A percentile compares a stretch with the other conserved stretches of the same genome.
Evolutionary conservation across 2,329 filamentous ascomycete genomes (phyloP).

Genomic region (Rutstroemia sydowiana): DNA sequence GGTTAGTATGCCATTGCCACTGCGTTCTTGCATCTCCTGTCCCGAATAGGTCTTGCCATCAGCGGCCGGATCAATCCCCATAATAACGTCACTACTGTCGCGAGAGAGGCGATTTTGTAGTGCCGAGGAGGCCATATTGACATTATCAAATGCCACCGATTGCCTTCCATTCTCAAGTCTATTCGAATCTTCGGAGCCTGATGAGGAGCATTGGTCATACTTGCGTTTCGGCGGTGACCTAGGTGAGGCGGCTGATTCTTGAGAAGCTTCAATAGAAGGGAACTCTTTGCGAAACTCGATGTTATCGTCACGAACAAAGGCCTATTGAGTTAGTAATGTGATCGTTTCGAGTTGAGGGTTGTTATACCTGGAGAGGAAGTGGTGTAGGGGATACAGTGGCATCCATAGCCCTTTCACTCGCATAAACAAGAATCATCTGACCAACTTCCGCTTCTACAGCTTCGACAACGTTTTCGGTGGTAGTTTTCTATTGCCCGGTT

Average conservation of each 20-base stretch:
- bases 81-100: slow-evolving; percentile 5
- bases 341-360: not conserved
- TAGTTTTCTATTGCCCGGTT: slow-evolving; percentile 37
- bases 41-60: not conserved
- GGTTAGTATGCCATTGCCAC: slow-evolving; percentile 19
- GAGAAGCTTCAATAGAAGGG: slow-evolving; percentile 7
- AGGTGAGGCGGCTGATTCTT: slow-evolving; percentile 2
- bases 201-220: slow-evolving; percentile 17
- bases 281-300: slow-evolving; percentile 45
- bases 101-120: not conserved
- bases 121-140: not conserved
- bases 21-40: slow-evolving; percentile 28
- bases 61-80: slow-evolving; percentile 22
- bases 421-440: slow-evolving; percentile 44
- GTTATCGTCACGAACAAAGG: slow-evolving; percentile 46
- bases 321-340: slow-evolving; percentile 27
- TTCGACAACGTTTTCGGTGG: slow-evolving; percentile 38
- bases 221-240: slow-evolving; percentile 24
- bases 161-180: not conserved
- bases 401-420: slow-evolving; percentile 42
- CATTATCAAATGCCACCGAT: not conserved
- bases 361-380: slow-evolving; percentile 32
- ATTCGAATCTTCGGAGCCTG: slow-evolving; percentile 7
- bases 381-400: slow-evolving; percentile 30
- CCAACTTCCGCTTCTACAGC: slow-evolving; percentile 43